Evolutionary conservation across 2,329 filamentous ascomycete genomes (phyloP).

Genomic region (Colletotrichum scovillei): DNA sequence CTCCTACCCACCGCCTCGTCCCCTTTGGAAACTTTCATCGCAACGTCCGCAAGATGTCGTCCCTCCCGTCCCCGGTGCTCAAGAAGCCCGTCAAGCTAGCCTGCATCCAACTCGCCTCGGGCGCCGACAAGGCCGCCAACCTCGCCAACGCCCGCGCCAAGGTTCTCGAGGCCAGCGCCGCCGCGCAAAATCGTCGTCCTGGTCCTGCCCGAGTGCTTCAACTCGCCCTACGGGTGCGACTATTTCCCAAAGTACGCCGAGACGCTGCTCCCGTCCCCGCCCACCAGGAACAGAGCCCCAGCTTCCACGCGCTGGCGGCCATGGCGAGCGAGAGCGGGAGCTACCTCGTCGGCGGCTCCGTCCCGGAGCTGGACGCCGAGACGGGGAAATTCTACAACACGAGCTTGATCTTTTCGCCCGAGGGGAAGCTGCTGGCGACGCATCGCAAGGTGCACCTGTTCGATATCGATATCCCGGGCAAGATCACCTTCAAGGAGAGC

Average conservation of each 20-base stretch:
- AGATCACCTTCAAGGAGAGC: slow-evolving; percentile 90
- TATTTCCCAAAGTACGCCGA: slow-evolving; percentile 95
- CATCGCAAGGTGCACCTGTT: slow-evolving; percentile 97
- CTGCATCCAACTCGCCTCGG: slow-evolving; percentile 83
- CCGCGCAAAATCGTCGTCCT: slow-evolving; percentile 89
- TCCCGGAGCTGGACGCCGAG: slow-evolving; percentile 78
- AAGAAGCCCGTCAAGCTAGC: slow-evolving; percentile 83
- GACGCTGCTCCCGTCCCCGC: slow-evolving; percentile 81
- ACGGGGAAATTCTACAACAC: slow-evolving; percentile 88
- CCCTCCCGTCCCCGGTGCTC: slow-evolving; percentile 60
- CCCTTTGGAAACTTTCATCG: slow-evolving; percentile 9
- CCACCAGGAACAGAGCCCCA: slow-evolving; percentile 77
- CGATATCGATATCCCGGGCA: slow-evolving; percentile 96
- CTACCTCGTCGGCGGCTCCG: slow-evolving; percentile 91
- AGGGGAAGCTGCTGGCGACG: slow-evolving; percentile 82
- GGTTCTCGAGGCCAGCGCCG: slow-evolving; percentile 81
- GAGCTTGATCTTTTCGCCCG: slow-evolving; percentile 82
- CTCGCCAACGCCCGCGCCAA: slow-evolving; percentile 83
- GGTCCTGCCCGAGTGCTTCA: slow-evolving; percentile 98
- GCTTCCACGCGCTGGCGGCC: slow-evolving; percentile 83
- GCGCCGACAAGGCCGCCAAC: slow-evolving; percentile 86
- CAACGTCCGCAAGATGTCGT: slow-evolving; percentile 23
- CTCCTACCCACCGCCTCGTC: slow-evolving; percentile 12
- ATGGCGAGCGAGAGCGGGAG: slow-evolving; percentile 83
- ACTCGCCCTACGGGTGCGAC: slow-evolving; percentile 92